These are phyloP conservation scores for Colletotrichum spinosum DNA, from an alignment of 2,329 filamentous ascomycete genomes.

Conservation along the genomic window DNA sequence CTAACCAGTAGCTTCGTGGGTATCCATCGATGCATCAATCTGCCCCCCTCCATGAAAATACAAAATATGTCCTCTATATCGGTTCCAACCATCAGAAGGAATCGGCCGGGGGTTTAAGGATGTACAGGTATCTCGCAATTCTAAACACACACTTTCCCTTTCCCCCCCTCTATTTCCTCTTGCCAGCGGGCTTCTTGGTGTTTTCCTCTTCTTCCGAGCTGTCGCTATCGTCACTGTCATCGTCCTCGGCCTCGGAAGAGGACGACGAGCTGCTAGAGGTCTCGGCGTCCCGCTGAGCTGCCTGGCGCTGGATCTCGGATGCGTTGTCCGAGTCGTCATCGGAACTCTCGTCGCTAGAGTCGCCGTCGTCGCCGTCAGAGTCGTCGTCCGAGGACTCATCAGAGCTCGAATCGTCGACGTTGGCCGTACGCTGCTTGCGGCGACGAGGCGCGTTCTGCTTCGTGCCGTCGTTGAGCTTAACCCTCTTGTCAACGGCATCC, in stretches of 20 bases:
- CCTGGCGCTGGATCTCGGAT: slow-evolving; percentile 46
- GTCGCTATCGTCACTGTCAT: slow-evolving; percentile 44
- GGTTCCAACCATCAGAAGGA: slow-evolving; percentile 4
- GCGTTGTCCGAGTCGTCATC: slow-evolving; percentile 50
- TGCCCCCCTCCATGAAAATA: slow-evolving; percentile 12
- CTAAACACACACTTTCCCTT: not conserved
- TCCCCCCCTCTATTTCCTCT: slow-evolving; percentile 3
- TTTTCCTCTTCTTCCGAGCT: slow-evolving; percentile 41
- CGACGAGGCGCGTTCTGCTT: slow-evolving; percentile 59
- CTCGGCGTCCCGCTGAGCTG: slow-evolving; percentile 44
- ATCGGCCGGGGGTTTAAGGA: not conserved
- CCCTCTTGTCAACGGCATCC: slow-evolving; percentile 50
- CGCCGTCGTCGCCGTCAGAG: slow-evolving; percentile 28
- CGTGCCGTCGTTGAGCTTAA: slow-evolving; percentile 59
- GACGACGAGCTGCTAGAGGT: slow-evolving; percentile 57
- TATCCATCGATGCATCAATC: slow-evolving; percentile 35
- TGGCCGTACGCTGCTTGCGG: slow-evolving; percentile 63
- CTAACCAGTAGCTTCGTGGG: slow-evolving; percentile 17
- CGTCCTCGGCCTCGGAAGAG: slow-evolving; percentile 47
- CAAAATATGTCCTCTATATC: slow-evolving; percentile 18
- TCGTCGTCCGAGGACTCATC: slow-evolving; percentile 46
- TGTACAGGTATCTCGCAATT: slow-evolving; percentile 6
- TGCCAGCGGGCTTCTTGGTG: slow-evolving; percentile 20
- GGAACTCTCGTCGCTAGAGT: slow-evolving; percentile 42
- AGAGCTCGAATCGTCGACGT: slow-evolving; percentile 54